These are phyloP conservation scores for Decorospora gaudefroyi DNA, from an alignment of 2,329 filamentous ascomycete genomes.

Conservation along the genomic window DNA sequence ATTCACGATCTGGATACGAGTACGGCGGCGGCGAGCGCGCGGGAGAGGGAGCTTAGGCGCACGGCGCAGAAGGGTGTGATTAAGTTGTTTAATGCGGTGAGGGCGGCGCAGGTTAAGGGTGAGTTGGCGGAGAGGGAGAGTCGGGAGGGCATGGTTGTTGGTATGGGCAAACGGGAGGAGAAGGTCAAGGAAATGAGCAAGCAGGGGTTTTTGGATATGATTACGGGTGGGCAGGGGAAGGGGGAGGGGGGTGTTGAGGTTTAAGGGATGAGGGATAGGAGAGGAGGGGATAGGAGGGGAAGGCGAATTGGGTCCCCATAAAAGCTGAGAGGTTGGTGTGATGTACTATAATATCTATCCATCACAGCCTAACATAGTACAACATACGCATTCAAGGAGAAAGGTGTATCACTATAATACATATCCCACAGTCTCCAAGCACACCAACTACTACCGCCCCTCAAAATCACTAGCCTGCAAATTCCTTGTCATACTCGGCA, in stretches of 20 bases:
- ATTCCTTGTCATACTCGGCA: conserved; percentile 94
- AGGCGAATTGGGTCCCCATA: no score
- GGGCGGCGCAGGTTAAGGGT: conserved; percentile 88
- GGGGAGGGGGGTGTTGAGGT: conserved; percentile 27
- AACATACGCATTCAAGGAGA: no score
- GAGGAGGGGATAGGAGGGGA: no score
- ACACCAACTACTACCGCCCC: no score
- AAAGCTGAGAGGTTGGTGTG: conserved; percentile 20
- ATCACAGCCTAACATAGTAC: no score
- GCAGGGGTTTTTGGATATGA: conserved; percentile 92
- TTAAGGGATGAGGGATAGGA: conserved; percentile 3
- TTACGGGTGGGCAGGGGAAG: conserved; percentile 62
- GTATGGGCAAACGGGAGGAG: conserved; percentile 78
- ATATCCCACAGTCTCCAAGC: no score
- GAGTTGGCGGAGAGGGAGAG: conserved; percentile 73
- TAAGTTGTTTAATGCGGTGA: conserved; percentile 93
- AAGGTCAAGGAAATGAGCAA: conserved; percentile 95
- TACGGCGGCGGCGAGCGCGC: conserved; percentile 62
- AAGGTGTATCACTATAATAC: no score
- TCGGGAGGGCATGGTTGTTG: conserved; percentile 74
- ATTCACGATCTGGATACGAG: conserved; percentile 57
- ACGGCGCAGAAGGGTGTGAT: conserved; percentile 92
- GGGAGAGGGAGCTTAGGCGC: conserved; percentile 80
- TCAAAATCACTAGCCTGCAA: conserved; percentile 90
- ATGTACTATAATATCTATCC: conserved; percentile 22